Evolutionary conservation across 208 protist genomes (phyloP).

Genomic region (Leishmania amazonensis): DNA sequence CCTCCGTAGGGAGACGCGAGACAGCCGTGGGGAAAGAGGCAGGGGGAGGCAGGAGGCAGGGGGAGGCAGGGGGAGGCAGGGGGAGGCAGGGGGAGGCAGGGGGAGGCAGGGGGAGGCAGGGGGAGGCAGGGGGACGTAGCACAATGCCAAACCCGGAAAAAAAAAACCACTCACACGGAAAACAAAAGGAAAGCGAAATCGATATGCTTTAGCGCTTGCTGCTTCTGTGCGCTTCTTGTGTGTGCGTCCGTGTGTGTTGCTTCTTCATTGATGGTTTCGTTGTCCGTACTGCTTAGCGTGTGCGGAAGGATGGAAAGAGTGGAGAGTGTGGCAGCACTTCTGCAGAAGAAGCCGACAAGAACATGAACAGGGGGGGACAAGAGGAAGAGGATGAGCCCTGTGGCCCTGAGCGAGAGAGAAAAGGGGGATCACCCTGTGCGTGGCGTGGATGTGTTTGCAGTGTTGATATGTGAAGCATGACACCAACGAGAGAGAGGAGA

Average conservation of each 20-base stretch:
- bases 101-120: too few species aligned
- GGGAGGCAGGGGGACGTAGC: neutral
- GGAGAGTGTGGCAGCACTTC: neutral
- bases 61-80: too few species aligned
- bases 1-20: neutral
- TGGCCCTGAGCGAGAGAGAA: neutral
- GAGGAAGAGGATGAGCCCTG: neutral
- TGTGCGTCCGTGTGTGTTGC: conserved; percentile 3
- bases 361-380: neutral
- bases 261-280: too few species aligned
- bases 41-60: too few species aligned
- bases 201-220: neutral
- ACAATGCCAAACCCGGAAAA: neutral
- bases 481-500: neutral
- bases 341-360: neutral
- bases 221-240: neutral
- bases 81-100: neutral
- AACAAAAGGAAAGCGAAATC: neutral
- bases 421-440: neutral
- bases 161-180: neutral
- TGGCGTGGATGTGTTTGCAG: neutral
- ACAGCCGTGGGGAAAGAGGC: neutral
- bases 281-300: too few species aligned
- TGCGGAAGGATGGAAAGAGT: neutral
- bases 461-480: neutral